phyloP scores from a whole-genome alignment of 1,139 yeast genomes.

The Magnusiomyces sp. region DNA sequence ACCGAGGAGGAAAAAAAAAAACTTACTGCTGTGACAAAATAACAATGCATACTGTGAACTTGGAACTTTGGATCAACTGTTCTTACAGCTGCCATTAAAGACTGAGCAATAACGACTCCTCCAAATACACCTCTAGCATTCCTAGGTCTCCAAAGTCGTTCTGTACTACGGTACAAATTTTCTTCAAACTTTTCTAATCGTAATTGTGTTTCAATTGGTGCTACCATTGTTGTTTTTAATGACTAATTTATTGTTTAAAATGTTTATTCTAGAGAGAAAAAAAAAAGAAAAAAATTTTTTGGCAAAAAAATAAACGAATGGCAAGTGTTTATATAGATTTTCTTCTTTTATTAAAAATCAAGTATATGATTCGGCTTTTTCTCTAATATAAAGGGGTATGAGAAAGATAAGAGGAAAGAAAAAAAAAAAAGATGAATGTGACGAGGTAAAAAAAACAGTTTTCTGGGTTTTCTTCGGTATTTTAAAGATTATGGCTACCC shows the following conservation, averaged over 20 bases:
- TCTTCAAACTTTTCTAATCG: slow-evolving; percentile 25
- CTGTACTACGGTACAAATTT: slow-evolving; percentile 30
- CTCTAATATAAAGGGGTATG: too few relatives aligned
- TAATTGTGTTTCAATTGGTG: slow-evolving; percentile 23
- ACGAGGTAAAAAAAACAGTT: too few relatives aligned
- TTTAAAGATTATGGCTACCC: too few relatives aligned
- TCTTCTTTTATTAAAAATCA: not conserved
- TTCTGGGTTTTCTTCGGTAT: too few relatives aligned
- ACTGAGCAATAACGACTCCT: slow-evolving; percentile 68
- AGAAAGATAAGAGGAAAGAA: too few relatives aligned
- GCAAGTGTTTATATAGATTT: not conserved
- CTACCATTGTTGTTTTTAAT: slow-evolving; percentile 8
- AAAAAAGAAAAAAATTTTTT: not conserved
- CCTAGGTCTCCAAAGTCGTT: slow-evolving; percentile 37
- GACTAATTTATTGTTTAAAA: not conserved
- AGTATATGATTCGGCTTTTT: not conserved
- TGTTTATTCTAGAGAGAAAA: not conserved
- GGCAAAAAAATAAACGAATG: not conserved
- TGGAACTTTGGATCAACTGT: slow-evolving; percentile 37
- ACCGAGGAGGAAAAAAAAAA: not conserved
- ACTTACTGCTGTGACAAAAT: slow-evolving; percentile 36
- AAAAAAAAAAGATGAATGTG: too few relatives aligned
- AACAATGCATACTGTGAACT: slow-evolving; percentile 46
- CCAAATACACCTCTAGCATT: slow-evolving; percentile 73
- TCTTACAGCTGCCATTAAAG: slow-evolving; percentile 55